Evolutionary conservation across 179 eudicot species (phyloP).

Genomic region (Heliamphora pulchella): DNA sequence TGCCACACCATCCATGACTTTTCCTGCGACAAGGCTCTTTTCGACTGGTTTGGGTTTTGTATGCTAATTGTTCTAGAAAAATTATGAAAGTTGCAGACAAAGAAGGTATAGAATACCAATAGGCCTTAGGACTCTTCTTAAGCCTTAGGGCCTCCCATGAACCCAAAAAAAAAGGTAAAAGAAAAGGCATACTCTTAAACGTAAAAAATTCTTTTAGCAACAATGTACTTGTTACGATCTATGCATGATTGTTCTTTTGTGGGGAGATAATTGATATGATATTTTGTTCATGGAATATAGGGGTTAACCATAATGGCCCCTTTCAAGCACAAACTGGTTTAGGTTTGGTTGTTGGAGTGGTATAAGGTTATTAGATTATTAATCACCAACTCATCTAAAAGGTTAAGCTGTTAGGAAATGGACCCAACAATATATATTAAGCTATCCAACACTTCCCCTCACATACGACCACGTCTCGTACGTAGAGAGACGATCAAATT

Average conservation of each 20-base stretch:
- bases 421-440: no score
- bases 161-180: not conserved
- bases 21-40: not conserved
- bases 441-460: no score
- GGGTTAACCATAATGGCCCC: not conserved
- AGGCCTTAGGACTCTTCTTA: not conserved
- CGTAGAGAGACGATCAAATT: no score
- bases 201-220: not conserved
- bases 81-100: not conserved
- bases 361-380: no score
- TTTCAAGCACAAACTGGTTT: no score
- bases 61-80: not conserved
- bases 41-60: not conserved
- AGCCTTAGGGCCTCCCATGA: no score
- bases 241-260: not conserved
- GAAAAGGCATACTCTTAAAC: not conserved
- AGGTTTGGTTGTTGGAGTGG: no score
- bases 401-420: no score
- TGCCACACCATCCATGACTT: no score
- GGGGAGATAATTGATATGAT: not conserved
- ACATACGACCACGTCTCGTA: no score
- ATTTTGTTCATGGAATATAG: not conserved
- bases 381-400: no score
- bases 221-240: not conserved
- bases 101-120: not conserved